Conservation (phyloP, 176 grass and related monocot species). For the Oryza glaberrima region DNA sequence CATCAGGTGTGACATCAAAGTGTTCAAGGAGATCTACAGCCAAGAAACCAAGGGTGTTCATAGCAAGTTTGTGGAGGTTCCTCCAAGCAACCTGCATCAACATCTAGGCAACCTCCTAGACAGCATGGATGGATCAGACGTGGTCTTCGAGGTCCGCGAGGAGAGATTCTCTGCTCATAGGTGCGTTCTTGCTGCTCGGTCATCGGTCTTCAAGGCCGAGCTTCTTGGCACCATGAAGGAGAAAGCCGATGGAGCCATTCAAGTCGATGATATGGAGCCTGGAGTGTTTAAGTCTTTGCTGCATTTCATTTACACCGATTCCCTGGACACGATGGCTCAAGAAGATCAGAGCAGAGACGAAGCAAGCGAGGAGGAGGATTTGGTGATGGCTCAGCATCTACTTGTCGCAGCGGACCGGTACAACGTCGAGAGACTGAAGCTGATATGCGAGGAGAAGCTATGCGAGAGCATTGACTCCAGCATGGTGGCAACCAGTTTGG, state of each 20-base stretch:
- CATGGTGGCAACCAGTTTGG: no score
- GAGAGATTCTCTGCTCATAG: not conserved
- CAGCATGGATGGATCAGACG: not conserved
- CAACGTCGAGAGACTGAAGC: slow-evolving; percentile 36
- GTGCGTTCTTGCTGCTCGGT: not conserved
- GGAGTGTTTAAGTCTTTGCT: slow-evolving; percentile 21
- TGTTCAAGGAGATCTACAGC: not conserved
- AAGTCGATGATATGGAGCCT: not conserved
- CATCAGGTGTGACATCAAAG: not conserved
- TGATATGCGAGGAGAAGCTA: slow-evolving; percentile 36
- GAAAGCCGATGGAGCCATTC: not conserved
- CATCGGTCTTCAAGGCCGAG: not conserved
- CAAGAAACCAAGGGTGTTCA: no score
- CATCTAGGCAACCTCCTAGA: not conserved
- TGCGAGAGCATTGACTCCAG: no score
- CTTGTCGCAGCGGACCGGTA: slow-evolving; percentile 53
- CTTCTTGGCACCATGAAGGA: not conserved
- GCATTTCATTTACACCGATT: slow-evolving; percentile 44
- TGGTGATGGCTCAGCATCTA: slow-evolving; percentile 40
- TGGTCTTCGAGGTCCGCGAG: not conserved
- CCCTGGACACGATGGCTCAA: slow-evolving; percentile 21
- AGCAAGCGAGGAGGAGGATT: not conserved
- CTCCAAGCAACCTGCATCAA: not conserved
- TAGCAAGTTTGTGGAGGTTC: not conserved
- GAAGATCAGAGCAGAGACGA: no score